Conservation (phyloP, 169 alveolate species). For the Plasmodium gallinaceum region DNA sequence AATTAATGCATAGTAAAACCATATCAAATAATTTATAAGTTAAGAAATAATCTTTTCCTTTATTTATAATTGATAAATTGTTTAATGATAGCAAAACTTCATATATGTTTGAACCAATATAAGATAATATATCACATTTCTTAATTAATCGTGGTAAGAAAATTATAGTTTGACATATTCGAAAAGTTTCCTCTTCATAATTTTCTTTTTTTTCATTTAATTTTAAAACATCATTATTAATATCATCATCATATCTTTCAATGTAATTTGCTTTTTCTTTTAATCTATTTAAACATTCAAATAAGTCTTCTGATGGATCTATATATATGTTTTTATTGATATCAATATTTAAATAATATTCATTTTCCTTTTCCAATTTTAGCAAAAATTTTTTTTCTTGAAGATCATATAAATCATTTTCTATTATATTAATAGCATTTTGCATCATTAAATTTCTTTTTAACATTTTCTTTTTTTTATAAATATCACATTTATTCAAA, state of each 20-base stretch:
- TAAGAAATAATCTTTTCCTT: slow-evolving; percentile 9
- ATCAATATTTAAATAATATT: slow-evolving; percentile 40
- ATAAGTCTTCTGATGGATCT: slow-evolving; percentile 61
- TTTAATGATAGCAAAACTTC: slow-evolving; percentile 32
- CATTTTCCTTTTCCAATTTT: slow-evolving; percentile 38
- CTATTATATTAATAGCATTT: slow-evolving; percentile 33
- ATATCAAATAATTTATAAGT: slow-evolving; percentile 20
- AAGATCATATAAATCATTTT: slow-evolving; percentile 28
- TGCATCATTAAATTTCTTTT: slow-evolving; percentile 16
- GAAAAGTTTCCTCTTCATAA: slow-evolving; percentile 53
- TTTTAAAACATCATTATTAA: slow-evolving; percentile 36
- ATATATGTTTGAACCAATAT: slow-evolving; percentile 40
- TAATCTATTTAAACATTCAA: slow-evolving; percentile 56
- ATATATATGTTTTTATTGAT: slow-evolving; percentile 32
- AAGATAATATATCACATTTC: slow-evolving; percentile 38
- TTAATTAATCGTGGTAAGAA: slow-evolving; percentile 35
- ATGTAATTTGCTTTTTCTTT: slow-evolving; percentile 35
- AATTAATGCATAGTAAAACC: slow-evolving; percentile 33
- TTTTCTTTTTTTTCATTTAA: slow-evolving; percentile 39
- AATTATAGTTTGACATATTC: slow-evolving; percentile 36
- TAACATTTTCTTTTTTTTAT: neutral
- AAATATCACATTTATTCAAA: neutral
- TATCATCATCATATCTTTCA: slow-evolving; percentile 19
- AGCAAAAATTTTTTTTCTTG: slow-evolving; percentile 37
- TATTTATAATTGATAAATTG: slow-evolving; percentile 2